phyloP scores from a whole-genome alignment of 169 alveolate species.

The Toxoplasma gondii region DNA sequence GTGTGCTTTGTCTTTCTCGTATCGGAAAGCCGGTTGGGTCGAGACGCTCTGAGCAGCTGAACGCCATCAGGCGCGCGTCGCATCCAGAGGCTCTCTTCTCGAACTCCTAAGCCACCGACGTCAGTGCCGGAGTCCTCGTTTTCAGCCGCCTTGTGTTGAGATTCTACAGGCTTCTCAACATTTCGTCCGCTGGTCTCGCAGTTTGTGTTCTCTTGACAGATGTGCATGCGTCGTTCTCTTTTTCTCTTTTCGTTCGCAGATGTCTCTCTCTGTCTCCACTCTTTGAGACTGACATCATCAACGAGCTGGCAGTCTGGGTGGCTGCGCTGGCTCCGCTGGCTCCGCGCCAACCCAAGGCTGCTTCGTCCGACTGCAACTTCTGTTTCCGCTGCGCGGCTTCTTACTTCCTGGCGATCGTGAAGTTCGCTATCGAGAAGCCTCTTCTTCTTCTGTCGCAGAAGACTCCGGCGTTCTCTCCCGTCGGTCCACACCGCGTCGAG shows the following conservation, averaged over 20 bases:
- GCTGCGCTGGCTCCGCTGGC: background rate
- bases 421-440: constrained; percentile 27
- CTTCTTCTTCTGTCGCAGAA: background rate
- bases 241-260: background rate
- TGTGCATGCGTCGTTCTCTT: background rate
- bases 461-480: background rate
- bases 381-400: constrained; percentile 20
- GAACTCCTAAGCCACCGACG: too few relatives aligned
- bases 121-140: too few relatives aligned
- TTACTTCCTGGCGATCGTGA: background rate
- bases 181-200: too few relatives aligned
- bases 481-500: background rate
- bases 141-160: too few relatives aligned
- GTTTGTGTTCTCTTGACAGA: too few relatives aligned
- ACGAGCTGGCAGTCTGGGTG: background rate
- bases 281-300: background rate
- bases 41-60: too few relatives aligned
- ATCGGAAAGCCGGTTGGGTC: too few relatives aligned
- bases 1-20: background rate
- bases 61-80: too few relatives aligned
- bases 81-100: too few relatives aligned
- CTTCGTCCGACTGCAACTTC: background rate
- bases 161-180: too few relatives aligned
- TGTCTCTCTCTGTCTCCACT: background rate
- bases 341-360: background rate